phyloP scores from a whole-genome alignment of 352 stramenopile genomes.

The Globisporangium paddicum region DNA sequence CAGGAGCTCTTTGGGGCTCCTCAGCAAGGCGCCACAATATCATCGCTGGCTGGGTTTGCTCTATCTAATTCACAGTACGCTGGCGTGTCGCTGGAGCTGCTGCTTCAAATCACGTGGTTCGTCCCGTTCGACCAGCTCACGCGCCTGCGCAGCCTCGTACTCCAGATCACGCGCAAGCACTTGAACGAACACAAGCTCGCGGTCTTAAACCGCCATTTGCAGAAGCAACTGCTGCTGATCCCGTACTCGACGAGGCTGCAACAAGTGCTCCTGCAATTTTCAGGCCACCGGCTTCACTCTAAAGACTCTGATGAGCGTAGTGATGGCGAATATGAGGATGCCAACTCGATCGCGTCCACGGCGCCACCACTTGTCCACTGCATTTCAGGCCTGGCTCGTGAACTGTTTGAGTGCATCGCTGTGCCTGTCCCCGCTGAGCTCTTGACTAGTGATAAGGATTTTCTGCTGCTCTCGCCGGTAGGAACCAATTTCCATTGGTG shows the following conservation, averaged over 20 bases:
- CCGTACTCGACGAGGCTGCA: conserved; percentile 39
- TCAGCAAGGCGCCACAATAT: background rate
- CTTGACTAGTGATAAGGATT: conserved; percentile 3
- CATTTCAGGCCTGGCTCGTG: conserved; percentile 1
- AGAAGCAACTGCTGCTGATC: conserved; percentile 38
- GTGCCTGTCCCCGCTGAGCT: background rate
- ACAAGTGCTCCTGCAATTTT: conserved; percentile 33
- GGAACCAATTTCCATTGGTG: background rate
- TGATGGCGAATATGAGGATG: background rate
- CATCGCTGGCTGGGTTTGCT: background rate
- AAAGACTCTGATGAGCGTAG: background rate
- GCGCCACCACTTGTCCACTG: conserved; percentile 4
- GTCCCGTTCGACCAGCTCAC: conserved; percentile 51
- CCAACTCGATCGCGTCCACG: background rate
- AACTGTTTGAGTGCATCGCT: conserved; percentile 13
- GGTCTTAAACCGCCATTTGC: conserved; percentile 38
- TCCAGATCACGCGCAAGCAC: conserved; percentile 52
- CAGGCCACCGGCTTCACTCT: background rate
- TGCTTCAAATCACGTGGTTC: conserved; percentile 58
- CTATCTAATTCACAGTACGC: conserved; percentile 15
- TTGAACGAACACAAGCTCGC: conserved; percentile 50
- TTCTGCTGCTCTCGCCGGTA: conserved; percentile 35
- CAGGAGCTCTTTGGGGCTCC: conserved; percentile 23
- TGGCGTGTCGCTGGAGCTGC: conserved; percentile 15
- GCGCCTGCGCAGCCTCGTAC: conserved; percentile 35